phyloP scores from a whole-genome alignment of 192 early-diverging fungal species.

The Backusella macrospora region DNA sequence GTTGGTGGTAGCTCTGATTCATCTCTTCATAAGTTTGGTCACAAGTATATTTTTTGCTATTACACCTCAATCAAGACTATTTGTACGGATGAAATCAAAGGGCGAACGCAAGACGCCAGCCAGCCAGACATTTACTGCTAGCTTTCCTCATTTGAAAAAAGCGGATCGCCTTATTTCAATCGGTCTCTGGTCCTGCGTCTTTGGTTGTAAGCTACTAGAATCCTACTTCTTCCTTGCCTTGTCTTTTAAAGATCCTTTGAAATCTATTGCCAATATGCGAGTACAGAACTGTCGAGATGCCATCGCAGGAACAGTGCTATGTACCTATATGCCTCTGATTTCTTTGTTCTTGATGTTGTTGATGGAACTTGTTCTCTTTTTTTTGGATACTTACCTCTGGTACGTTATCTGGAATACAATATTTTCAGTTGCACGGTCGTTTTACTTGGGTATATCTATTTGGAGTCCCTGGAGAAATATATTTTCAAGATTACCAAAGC shows the following conservation, averaged over 20 bases:
- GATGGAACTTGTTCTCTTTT: slow-evolving; percentile 75
- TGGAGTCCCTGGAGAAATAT: slow-evolving; percentile 84
- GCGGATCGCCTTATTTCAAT: slow-evolving; percentile 72
- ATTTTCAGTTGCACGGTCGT: slow-evolving; percentile 75
- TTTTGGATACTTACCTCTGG: slow-evolving; percentile 89
- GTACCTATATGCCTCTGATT: slow-evolving; percentile 68
- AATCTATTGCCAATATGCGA: slow-evolving; percentile 51
- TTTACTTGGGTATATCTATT: slow-evolving; percentile 78
- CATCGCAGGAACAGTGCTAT: slow-evolving; percentile 58
- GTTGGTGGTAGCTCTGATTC: slow-evolving; percentile 63
- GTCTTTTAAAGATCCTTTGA: slow-evolving; percentile 77
- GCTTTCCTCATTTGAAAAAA: slow-evolving; percentile 67
- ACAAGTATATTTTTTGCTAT: slow-evolving; percentile 70
- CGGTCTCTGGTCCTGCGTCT: slow-evolving; percentile 72
- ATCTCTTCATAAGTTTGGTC: slow-evolving; percentile 69
- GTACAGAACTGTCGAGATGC: slow-evolving; percentile 61
- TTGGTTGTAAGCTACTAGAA: slow-evolving; percentile 77
- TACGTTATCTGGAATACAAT: slow-evolving; percentile 85
- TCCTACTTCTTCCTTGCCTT: slow-evolving; percentile 83
- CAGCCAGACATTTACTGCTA: slow-evolving; percentile 69
- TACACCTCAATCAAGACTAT: slow-evolving; percentile 65
- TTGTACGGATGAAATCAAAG: slow-evolving; percentile 41
- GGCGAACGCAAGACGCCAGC: slow-evolving; percentile 48
- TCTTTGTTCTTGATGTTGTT: slow-evolving; percentile 74
- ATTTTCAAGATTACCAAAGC: slow-evolving; percentile 78